A percentile compares a stretch with the other conserved stretches of the same genome.
These are phyloP conservation scores for Neopestalotiopsis sp. DNA, from an alignment of 2,329 filamentous ascomycete species.

Conservation along the genomic window DNA sequence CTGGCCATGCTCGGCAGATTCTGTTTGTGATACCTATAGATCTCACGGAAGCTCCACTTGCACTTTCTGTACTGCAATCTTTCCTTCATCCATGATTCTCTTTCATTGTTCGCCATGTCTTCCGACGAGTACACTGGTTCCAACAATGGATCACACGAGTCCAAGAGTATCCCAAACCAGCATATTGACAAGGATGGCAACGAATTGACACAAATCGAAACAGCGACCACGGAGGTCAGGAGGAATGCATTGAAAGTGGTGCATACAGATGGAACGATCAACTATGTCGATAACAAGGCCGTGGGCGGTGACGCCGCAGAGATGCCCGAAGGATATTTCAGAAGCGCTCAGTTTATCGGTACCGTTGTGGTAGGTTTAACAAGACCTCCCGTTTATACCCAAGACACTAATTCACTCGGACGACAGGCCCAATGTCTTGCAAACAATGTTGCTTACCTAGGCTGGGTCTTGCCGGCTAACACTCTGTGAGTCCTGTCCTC, in stretches of 20 bases:
- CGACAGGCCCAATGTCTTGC: constrained; percentile 37
- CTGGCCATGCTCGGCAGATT: background rate
- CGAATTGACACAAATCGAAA: constrained; percentile 22
- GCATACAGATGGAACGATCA: constrained; percentile 46
- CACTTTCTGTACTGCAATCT: background rate
- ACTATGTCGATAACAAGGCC: constrained; percentile 46
- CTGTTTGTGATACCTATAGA: background rate
- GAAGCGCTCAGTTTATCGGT: constrained; percentile 44
- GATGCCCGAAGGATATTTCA: constrained; percentile 48
- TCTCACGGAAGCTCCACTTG: background rate
- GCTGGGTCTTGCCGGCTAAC: constrained; percentile 42
- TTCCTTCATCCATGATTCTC: background rate
- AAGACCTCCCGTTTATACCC: background rate
- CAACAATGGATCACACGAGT: background rate
- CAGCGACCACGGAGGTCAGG: background rate
- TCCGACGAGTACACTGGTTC: background rate
- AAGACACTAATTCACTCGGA: background rate
- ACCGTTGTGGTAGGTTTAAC: constrained; percentile 38
- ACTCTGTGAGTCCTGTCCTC: constrained; percentile 32
- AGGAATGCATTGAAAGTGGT: constrained; percentile 5
- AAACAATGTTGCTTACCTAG: constrained; percentile 39
- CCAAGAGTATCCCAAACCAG: background rate
- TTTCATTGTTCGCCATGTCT: background rate
- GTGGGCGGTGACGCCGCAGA: constrained; percentile 45
- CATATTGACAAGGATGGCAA: background rate